Percentiles rank a stretch among this genome's conserved stretches.
phyloP scores from a whole-genome alignment of 177 flowering plant genomes.

The Vitis hybrid region DNA sequence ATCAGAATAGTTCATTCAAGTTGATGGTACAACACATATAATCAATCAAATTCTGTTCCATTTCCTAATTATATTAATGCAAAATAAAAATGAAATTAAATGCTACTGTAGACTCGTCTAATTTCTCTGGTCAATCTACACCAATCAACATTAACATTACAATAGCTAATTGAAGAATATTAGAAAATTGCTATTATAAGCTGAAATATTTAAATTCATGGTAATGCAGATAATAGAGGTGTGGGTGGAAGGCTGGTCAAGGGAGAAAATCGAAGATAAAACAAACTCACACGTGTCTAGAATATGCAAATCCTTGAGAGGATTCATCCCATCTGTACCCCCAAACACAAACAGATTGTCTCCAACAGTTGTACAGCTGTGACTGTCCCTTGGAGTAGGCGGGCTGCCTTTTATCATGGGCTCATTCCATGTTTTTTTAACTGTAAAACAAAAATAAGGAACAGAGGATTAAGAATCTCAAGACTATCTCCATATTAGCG shows the following conservation, averaged over 20 bases:
- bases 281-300: constrained; percentile 75
- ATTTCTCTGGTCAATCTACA: no score
- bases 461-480: not conserved
- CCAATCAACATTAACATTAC: not conserved
- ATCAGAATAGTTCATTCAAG: no score
- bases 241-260: not conserved
- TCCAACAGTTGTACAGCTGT: constrained; percentile 83
- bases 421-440: constrained; percentile 71
- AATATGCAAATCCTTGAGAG: constrained; percentile 83
- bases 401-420: constrained; percentile 71
- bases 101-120: no score
- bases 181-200: not conserved
- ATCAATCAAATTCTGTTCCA: no score
- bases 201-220: not conserved
- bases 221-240: not conserved
- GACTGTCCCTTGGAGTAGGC: constrained; percentile 91
- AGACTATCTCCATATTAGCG: not conserved
- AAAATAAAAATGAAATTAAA: no score
- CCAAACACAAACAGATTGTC: constrained; percentile 92
- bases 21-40: no score
- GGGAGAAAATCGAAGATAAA: not conserved
- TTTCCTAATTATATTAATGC: no score
- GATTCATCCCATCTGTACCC: constrained; percentile 90
- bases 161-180: not conserved
- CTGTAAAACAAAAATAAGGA: constrained; percentile 38